A percentile compares a stretch with the other conserved stretches of the same genome.
Evolutionary conservation across 208 protist genomes (phyloP).

Genomic region (Crithidia brevicula): DNA sequence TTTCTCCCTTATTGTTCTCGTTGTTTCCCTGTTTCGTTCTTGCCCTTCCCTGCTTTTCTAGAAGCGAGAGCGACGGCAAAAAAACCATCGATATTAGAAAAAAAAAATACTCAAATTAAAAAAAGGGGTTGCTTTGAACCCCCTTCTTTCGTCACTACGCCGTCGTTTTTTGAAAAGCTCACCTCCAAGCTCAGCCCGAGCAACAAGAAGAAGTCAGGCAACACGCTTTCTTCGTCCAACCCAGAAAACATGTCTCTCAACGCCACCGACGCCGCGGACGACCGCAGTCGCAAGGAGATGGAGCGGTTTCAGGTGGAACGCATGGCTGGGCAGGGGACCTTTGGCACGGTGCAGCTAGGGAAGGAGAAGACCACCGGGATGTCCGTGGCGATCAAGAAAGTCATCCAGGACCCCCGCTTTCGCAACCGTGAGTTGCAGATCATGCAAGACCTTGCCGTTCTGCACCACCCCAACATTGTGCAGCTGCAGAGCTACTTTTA

Average conservation of each 20-base stretch:
- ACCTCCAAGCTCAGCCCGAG: conserved; percentile 26
- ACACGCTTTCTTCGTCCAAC: conserved; percentile 18
- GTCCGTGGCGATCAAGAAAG: conserved; percentile 88
- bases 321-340: conserved; percentile 97
- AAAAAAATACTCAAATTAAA: too few relatives aligned
- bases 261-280: conserved; percentile 65
- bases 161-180: conserved; percentile 32
- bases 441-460: conserved; percentile 87
- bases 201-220: conserved; percentile 34
- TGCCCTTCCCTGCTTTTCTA: background rate
- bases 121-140: too few relatives aligned
- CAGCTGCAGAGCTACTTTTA: conserved; percentile 97
- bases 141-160: conserved; percentile 11
- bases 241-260: conserved; percentile 60
- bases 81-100: too few relatives aligned
- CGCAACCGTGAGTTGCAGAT: conserved; percentile 97
- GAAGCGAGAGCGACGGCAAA: too few relatives aligned
- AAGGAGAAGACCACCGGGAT: conserved; percentile 67
- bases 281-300: conserved; percentile 77
- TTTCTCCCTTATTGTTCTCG: conserved; percentile 9
- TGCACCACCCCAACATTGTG: conserved; percentile 95
- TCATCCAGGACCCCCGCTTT: conserved; percentile 98
- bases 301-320: conserved; percentile 90
- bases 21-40: background rate
- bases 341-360: conserved; percentile 96